Percentiles rank a stretch among this genome's conserved stretches.
Conservation (phyloP, 208 protist genomes). For the Wallacemonas sp. region DNA sequence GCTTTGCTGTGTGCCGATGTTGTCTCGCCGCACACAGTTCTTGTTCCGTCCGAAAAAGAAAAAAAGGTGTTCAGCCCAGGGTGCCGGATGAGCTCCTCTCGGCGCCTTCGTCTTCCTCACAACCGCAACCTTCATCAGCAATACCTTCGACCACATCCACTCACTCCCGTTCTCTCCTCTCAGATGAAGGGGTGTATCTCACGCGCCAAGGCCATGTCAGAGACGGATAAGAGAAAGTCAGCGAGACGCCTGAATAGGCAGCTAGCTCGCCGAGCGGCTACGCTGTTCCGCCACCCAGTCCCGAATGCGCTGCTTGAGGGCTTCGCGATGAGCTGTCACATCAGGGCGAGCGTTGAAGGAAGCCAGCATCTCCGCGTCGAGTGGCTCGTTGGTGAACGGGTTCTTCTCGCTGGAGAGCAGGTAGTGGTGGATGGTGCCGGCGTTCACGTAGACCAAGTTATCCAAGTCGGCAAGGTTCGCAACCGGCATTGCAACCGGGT, state of each 20-base stretch:
- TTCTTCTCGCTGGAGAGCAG: conserved; percentile 86
- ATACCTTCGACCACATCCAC: no score
- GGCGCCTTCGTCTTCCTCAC: no score
- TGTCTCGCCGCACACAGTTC: no score
- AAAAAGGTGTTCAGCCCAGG: no score
- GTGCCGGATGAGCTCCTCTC: no score
- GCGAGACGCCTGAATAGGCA: neutral
- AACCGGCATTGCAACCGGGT: conserved; percentile 80
- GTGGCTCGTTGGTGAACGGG: conserved; percentile 87
- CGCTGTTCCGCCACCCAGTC: conserved; percentile 49
- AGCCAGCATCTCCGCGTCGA: conserved; percentile 83
- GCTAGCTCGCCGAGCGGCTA: conserved; percentile 10
- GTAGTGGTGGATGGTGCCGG: conserved; percentile 81
- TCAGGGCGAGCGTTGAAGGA: conserved; percentile 78
- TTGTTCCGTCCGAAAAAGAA: no score
- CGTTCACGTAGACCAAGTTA: conserved; percentile 81
- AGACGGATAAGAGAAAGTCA: neutral
- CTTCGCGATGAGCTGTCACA: conserved; percentile 42
- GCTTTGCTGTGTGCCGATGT: no score
- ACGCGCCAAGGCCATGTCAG: no score
- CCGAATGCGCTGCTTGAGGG: conserved; percentile 52
- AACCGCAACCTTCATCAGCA: no score
- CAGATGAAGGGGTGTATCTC: no score
- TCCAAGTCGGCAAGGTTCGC: conserved; percentile 72
- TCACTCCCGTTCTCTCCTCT: no score